Conservation (phyloP, 2,329 filamentous ascomycete genomes). For the Verticillium isaacii region DNA sequence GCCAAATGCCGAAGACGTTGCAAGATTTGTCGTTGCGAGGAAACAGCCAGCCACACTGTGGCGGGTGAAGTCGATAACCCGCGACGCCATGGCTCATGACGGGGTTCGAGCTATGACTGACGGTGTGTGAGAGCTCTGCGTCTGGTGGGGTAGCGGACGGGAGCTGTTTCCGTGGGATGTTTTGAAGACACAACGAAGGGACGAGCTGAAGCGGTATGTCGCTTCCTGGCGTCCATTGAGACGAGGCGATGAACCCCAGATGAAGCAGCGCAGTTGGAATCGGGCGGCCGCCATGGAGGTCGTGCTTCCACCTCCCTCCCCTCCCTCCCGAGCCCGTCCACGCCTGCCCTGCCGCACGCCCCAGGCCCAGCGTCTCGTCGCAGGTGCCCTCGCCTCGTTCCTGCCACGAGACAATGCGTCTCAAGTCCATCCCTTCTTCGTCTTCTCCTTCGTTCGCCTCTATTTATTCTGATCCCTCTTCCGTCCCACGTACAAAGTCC, state of each 20-base stretch:
- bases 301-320: neutral
- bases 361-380: neutral
- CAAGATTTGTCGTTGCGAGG: too few relatives aligned
- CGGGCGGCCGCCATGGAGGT: neutral
- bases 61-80: neutral
- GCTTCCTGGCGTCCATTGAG: neutral
- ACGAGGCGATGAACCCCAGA: neutral
- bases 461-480: neutral
- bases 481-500: neutral
- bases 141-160: neutral
- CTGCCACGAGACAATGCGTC: neutral
- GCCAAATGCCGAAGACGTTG: neutral
- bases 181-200: neutral
- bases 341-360: neutral
- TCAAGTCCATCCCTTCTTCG: neutral
- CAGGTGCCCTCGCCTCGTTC: neutral
- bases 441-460: conserved; percentile 2
- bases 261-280: neutral
- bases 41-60: neutral
- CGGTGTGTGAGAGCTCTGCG: neutral
- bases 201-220: neutral
- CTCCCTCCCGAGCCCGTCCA: neutral
- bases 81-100: neutral
- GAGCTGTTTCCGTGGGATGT: neutral
- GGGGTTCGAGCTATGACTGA: neutral